phyloP scores from a whole-genome alignment of 495 filamentous ascomycete genomes.

The Xylaria scruposa region DNA sequence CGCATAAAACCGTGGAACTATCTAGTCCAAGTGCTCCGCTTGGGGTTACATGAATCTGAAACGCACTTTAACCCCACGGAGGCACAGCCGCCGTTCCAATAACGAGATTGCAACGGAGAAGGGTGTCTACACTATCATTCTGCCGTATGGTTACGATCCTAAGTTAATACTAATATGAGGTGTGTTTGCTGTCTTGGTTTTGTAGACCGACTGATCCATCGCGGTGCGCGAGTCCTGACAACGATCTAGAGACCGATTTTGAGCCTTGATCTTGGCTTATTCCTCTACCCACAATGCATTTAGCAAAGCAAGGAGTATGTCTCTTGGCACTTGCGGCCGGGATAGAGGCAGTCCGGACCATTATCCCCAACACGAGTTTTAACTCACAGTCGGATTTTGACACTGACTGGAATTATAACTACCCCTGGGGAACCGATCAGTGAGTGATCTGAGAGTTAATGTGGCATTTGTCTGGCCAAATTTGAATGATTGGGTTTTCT shows the following conservation, averaged over 20 bases:
- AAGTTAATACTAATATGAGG: neutral
- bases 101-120: neutral
- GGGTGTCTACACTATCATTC: neutral
- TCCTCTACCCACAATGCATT: conserved; percentile 30
- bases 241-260: neutral
- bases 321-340: conserved; percentile 31
- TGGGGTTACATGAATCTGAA: conserved; percentile 14
- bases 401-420: conserved; percentile 61
- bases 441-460: conserved; percentile 3
- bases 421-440: conserved; percentile 48
- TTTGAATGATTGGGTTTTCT: too few species aligned
- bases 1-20: neutral
- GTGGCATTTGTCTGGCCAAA: neutral
- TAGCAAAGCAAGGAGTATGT: conserved; percentile 17
- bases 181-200: neutral
- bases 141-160: neutral
- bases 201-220: neutral
- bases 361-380: conserved; percentile 62
- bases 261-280: neutral
- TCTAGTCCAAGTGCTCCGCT: neutral
- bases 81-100: conserved; percentile 11
- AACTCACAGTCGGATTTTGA: conserved; percentile 58
- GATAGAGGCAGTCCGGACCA: conserved; percentile 44
- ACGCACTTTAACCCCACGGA: conserved; percentile 14
- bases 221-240: neutral